phyloP scores from a whole-genome alignment of 208 protist genomes.

The Leishmania amazonensis region DNA sequence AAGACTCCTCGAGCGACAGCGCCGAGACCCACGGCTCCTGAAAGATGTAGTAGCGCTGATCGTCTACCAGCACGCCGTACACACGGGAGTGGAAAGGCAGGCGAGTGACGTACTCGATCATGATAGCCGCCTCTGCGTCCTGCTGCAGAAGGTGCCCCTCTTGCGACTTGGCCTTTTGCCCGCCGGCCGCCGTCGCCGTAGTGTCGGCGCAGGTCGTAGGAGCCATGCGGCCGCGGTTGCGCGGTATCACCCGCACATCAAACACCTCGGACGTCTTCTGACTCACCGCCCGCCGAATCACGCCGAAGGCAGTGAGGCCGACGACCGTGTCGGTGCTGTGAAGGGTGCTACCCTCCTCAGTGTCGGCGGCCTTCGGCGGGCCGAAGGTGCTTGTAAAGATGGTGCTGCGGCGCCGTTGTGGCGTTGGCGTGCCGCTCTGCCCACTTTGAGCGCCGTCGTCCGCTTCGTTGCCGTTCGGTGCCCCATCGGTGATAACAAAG shows the following conservation, averaged over 20 bases:
- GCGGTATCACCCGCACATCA: slow-evolving; percentile 79
- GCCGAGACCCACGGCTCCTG: slow-evolving; percentile 81
- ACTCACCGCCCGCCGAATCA: slow-evolving; percentile 69
- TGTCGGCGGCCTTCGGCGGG: slow-evolving; percentile 6
- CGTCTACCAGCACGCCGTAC: slow-evolving; percentile 76
- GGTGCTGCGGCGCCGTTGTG: slow-evolving; percentile 46
- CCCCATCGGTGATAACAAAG: slow-evolving; percentile 49
- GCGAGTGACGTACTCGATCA: slow-evolving; percentile 79
- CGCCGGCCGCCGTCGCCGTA: background rate
- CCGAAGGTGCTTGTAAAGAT: slow-evolving; percentile 63
- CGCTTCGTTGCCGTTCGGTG: slow-evolving; percentile 11
- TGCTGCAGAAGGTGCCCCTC: slow-evolving; percentile 54
- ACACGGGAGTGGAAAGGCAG: slow-evolving; percentile 74
- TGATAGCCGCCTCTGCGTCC: slow-evolving; percentile 75
- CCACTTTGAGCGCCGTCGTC: slow-evolving; percentile 22
- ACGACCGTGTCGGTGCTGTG: slow-evolving; percentile 46
- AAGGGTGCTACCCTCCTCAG: slow-evolving; percentile 9
- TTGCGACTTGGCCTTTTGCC: slow-evolving; percentile 37
- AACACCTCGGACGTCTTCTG: slow-evolving; percentile 74
- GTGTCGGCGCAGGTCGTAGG: slow-evolving; percentile 26
- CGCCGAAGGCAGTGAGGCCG: slow-evolving; percentile 63
- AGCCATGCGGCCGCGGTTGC: slow-evolving; percentile 55
- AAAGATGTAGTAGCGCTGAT: slow-evolving; percentile 83
- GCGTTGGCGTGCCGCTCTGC: slow-evolving; percentile 15
- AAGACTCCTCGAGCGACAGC: slow-evolving; percentile 56